These are phyloP conservation scores for Blastomyces parvus DNA, from an alignment of 2,329 filamentous ascomycete species.

Conservation along the genomic window DNA sequence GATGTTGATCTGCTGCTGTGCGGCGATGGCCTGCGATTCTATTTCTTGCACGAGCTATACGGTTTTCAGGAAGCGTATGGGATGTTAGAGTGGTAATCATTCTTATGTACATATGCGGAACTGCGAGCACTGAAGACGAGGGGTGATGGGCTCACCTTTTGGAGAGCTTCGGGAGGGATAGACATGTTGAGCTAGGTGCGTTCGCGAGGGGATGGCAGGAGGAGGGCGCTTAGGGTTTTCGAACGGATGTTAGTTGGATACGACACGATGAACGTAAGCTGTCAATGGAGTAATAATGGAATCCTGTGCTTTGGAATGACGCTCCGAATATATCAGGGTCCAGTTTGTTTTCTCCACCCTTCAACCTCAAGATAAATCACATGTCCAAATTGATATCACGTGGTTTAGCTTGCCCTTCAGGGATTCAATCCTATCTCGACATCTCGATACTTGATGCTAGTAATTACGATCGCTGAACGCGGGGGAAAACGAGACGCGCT, in stretches of 20 bases:
- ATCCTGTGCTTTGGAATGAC: background rate
- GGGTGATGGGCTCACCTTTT: constrained; percentile 56
- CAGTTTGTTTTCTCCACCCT: no score
- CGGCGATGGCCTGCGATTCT: constrained; percentile 74
- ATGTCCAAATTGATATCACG: background rate
- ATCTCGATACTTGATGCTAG: no score
- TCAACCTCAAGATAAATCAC: background rate
- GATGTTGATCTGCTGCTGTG: constrained; percentile 84
- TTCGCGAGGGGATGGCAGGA: background rate
- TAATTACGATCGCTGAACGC: no score
- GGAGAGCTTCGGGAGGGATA: constrained; percentile 84
- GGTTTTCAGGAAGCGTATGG: background rate
- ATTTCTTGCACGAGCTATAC: constrained; percentile 81
- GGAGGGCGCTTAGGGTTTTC: background rate
- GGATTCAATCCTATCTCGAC: no score
- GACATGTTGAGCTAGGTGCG: constrained; percentile 54
- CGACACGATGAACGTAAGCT: background rate
- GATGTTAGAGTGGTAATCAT: background rate
- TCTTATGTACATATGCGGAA: background rate
- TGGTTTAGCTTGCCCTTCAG: background rate
- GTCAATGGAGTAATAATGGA: background rate
- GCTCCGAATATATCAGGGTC: background rate
- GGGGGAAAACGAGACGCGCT: no score
- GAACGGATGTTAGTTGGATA: background rate
- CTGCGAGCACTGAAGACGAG: background rate